Conservation (phyloP, 2,329 filamentous ascomycete genomes). For the Claviceps digitariae region DNA sequence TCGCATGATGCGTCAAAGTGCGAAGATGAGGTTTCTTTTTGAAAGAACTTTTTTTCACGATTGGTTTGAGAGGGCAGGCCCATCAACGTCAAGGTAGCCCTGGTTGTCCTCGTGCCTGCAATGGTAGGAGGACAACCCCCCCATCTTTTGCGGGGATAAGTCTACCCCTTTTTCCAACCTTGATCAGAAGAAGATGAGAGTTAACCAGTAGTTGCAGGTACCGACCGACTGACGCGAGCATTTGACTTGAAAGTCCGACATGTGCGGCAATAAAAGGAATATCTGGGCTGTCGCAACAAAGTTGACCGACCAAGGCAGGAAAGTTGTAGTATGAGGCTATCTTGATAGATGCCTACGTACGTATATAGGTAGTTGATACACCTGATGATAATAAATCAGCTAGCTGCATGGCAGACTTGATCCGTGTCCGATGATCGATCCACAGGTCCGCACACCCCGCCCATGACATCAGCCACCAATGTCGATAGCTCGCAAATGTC, state of each 20-base stretch:
- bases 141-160: conserved; percentile 35
- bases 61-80: conserved; percentile 24
- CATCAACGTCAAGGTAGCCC: conserved; percentile 26
- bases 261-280: background rate
- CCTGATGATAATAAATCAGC: background rate
- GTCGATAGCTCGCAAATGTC: background rate
- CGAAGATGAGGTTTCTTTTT: background rate
- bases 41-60: background rate
- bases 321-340: background rate
- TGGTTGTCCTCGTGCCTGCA: conserved; percentile 36
- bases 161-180: conserved; percentile 13
- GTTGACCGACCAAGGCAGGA: background rate
- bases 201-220: conserved; percentile 2
- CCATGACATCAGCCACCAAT: background rate
- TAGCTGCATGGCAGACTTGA: background rate
- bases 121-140: conserved; percentile 38
- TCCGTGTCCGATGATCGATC: background rate
- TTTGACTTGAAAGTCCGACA: background rate
- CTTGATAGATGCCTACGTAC: too few relatives aligned
- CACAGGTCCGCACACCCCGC: background rate
- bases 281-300: background rate
- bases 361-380: too few relatives aligned
- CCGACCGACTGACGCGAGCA: background rate
- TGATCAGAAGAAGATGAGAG: background rate
- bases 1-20: background rate